phyloP scores from a whole-genome alignment of 305 asterid genomes.

The Ajuga reptans region DNA sequence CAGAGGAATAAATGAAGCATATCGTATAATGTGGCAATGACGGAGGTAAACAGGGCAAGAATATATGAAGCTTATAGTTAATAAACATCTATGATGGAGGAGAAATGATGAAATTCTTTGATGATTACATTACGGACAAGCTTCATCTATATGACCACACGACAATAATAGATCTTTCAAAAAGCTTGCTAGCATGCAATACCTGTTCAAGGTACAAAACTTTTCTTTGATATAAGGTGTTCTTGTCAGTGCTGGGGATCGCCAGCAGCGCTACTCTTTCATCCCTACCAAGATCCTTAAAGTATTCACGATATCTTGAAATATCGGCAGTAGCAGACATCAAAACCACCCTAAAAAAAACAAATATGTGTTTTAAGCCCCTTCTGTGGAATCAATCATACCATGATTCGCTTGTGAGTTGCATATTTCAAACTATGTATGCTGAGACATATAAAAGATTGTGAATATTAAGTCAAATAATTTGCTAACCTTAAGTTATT shows the following conservation, averaged over 20 bases:
- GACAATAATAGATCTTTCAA: slow-evolving; percentile 13
- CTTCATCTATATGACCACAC: background rate
- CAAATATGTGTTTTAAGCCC: slow-evolving; percentile 21
- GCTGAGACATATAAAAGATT: background rate
- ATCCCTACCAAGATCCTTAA: slow-evolving; percentile 80
- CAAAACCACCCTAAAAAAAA: slow-evolving; percentile 76
- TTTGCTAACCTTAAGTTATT: slow-evolving; percentile 56
- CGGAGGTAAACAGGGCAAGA: slow-evolving; percentile 1
- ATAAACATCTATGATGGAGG: background rate
- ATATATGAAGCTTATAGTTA: background rate
- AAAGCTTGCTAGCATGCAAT: slow-evolving; percentile 18
- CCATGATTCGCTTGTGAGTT: slow-evolving; percentile 10
- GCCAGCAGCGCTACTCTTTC: slow-evolving; percentile 89
- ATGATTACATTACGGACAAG: background rate
- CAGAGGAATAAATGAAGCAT: background rate
- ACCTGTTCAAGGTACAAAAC: slow-evolving; percentile 89
- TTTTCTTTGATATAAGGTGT: slow-evolving; percentile 51
- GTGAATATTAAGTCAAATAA: slow-evolving; percentile 13
- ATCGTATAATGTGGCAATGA: background rate
- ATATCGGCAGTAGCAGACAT: slow-evolving; percentile 97
- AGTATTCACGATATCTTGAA: slow-evolving; percentile 76
- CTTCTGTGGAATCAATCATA: slow-evolving; percentile 16
- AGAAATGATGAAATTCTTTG: background rate
- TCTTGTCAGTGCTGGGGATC: slow-evolving; percentile 57
- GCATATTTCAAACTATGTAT: slow-evolving; percentile 6